phyloP scores from a whole-genome alignment of 805 yeast species.

The Saccharomycopsis guyanensis region DNA sequence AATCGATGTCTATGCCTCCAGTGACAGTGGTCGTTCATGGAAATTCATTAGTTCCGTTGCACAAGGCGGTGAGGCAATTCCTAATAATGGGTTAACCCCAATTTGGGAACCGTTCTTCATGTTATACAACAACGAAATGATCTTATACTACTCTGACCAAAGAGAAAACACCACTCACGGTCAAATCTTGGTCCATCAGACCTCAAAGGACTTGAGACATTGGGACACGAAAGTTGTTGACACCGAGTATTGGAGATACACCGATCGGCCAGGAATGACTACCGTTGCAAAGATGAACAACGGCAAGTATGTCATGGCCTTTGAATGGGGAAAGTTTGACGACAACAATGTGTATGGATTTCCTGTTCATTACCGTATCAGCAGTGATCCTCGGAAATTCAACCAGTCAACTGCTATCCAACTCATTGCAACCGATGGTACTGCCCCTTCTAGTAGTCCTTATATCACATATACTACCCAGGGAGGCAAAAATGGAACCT shows the following conservation, averaged over 20 bases:
- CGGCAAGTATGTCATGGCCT: neutral
- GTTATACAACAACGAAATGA: neutral
- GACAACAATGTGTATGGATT: neutral
- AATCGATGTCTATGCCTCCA: neutral
- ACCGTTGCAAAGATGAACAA: neutral
- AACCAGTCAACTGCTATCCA: neutral
- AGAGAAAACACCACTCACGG: neutral
- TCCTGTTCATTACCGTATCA: neutral
- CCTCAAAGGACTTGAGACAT: neutral
- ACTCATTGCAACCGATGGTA: constrained; percentile 1
- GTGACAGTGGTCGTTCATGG: neutral
- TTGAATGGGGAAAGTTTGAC: constrained; percentile 1
- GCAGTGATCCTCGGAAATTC: neutral
- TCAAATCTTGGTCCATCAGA: neutral
- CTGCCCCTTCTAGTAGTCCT: neutral
- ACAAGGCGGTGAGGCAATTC: neutral
- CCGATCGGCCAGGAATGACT: constrained; percentile 1
- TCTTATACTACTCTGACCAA: neutral
- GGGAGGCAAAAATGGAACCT: neutral
- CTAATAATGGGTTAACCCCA: neutral
- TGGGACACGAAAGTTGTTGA: neutral
- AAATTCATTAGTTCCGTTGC: neutral
- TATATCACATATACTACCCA: neutral
- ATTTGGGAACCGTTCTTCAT: neutral
- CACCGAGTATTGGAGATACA: neutral